Evolutionary conservation across 192 early-diverging fungal genomes (phyloP).

Genomic region (Spizellomyces punctatus): DNA sequence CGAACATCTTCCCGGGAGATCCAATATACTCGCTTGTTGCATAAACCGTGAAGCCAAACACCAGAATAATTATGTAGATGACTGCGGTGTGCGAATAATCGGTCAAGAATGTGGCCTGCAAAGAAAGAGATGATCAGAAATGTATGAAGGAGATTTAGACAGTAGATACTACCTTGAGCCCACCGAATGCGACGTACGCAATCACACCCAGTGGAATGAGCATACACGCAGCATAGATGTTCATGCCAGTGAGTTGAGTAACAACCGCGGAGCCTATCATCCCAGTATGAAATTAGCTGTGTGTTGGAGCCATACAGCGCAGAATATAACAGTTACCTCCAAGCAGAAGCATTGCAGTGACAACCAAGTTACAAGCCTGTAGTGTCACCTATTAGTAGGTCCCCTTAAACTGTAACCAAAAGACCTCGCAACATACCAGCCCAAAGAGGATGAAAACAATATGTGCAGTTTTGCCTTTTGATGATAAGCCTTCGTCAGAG

Average conservation of each 20-base stretch:
- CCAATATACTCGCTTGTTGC: slow-evolving; percentile 61
- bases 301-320: too few relatives aligned
- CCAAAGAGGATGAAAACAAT: slow-evolving; percentile 56
- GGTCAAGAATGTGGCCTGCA: slow-evolving; percentile 66
- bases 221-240: slow-evolving; percentile 60
- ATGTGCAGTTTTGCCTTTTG: slow-evolving; percentile 42
- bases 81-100: slow-evolving; percentile 73
- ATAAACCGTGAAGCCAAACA: slow-evolving; percentile 72
- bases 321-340: slow-evolving; percentile 45
- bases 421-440: not conserved
- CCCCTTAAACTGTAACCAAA: too few relatives aligned
- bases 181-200: slow-evolving; percentile 67
- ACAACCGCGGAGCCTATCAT: slow-evolving; percentile 56
- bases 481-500: not conserved
- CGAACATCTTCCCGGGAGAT: slow-evolving; percentile 67
- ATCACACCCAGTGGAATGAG: slow-evolving; percentile 71
- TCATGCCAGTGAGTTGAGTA: slow-evolving; percentile 66
- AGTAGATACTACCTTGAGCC: slow-evolving; percentile 48
- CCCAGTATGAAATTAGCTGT: too few relatives aligned
- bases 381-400: too few relatives aligned
- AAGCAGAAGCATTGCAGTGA: slow-evolving; percentile 73
- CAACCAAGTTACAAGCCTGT: slow-evolving; percentile 49
- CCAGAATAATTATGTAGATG: slow-evolving; percentile 70
- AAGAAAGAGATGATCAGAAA: not conserved
- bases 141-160: not conserved